Conservation (phyloP, 2,329 filamentous ascomycete species). For the Penicillium aurantiogriseum region DNA sequence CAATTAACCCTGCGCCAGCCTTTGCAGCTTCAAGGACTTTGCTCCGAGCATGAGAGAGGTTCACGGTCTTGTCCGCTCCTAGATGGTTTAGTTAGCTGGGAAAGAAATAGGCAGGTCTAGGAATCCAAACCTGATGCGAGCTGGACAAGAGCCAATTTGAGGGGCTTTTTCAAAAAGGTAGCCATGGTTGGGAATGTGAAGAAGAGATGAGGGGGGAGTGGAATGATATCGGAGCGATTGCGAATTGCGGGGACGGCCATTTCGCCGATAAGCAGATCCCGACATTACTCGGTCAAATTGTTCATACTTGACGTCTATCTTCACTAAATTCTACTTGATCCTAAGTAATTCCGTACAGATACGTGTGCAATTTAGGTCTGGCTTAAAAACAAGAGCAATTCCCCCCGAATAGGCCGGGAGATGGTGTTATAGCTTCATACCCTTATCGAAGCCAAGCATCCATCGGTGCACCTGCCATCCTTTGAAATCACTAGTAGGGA, state of each 20-base stretch:
- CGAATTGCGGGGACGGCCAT: constrained; percentile 13
- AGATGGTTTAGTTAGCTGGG: constrained; percentile 7
- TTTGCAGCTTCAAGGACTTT: constrained; percentile 80
- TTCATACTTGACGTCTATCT: neutral
- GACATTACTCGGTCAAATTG: neutral
- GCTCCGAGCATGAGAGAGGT: constrained; percentile 74
- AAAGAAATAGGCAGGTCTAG: neutral
- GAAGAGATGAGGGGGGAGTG: constrained; percentile 5
- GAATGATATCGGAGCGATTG: constrained; percentile 4
- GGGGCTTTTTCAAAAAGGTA: constrained; percentile 66
- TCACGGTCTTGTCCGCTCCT: constrained; percentile 78
- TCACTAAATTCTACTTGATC: neutral
- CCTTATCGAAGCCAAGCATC: neutral
- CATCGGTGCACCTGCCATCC: neutral
- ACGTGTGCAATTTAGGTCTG: neutral
- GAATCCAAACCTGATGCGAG: constrained; percentile 62
- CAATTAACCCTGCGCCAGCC: constrained; percentile 77
- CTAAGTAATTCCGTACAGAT: neutral
- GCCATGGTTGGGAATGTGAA: constrained; percentile 42
- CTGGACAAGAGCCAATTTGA: constrained; percentile 80
- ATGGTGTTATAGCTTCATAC: neutral
- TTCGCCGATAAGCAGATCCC: constrained; percentile 10
- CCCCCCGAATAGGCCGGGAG: too few species aligned
- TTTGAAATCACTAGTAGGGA: neutral
- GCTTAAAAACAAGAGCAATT: neutral